phyloP scores from a whole-genome alignment of 805 yeast species.

The Sugiyamaella mastotermitis region DNA sequence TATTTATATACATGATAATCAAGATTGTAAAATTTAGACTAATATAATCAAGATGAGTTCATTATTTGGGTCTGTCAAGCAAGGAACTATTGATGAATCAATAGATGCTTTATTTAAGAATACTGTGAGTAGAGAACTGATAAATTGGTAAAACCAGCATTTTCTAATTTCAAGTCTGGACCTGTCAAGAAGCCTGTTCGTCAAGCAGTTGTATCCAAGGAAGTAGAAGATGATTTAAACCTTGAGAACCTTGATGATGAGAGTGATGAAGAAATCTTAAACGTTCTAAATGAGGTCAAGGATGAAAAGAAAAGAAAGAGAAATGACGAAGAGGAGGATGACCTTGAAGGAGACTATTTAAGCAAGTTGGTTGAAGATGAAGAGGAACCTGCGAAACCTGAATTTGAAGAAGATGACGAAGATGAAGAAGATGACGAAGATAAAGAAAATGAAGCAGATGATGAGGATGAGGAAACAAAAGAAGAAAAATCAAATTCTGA shows the following conservation, averaged over 20 bases:
- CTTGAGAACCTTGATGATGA: slow-evolving; percentile 34
- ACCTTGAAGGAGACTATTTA: slow-evolving; percentile 50
- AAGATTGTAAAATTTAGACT: no score
- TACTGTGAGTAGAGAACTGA: slow-evolving; percentile 2
- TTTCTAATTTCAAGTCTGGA: slow-evolving; percentile 4
- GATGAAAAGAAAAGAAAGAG: slow-evolving; percentile 23
- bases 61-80: neutral
- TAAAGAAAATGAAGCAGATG: slow-evolving; percentile 20
- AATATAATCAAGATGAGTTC: no score
- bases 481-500: slow-evolving; percentile 1
- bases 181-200: slow-evolving; percentile 4
- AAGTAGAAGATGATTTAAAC: slow-evolving; percentile 7
- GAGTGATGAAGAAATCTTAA: slow-evolving; percentile 31
- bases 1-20: no score
- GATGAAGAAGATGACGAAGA: slow-evolving; percentile 24
- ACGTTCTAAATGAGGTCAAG: slow-evolving; percentile 4
- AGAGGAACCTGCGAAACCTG: slow-evolving; percentile 21
- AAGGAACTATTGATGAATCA: slow-evolving; percentile 4
- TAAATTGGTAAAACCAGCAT: neutral
- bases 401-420: slow-evolving; percentile 14
- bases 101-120: slow-evolving; percentile 7
- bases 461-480: slow-evolving; percentile 25
- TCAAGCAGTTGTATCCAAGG: no score
- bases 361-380: slow-evolving; percentile 42
- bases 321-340: slow-evolving; percentile 32